A percentile compares a stretch with the other conserved stretches of the same genome.
These are phyloP conservation scores for Collybia mongolica DNA, from an alignment of 768 basidiomycete genomes.

Conservation along the genomic window DNA sequence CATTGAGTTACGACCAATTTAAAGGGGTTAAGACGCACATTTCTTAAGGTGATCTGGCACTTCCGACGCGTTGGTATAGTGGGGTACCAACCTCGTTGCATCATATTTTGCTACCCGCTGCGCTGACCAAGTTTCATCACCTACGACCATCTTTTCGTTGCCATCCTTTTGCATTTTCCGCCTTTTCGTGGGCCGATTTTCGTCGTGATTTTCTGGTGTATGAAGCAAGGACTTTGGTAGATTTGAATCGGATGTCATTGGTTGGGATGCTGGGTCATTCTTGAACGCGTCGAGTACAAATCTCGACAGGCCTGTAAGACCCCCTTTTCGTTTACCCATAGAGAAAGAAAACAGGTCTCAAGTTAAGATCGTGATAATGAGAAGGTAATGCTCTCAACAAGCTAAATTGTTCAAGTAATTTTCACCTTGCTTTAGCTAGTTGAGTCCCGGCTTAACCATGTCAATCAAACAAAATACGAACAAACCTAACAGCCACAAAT, in stretches of 20 bases:
- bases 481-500: too few species aligned
- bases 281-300: conserved; percentile 40
- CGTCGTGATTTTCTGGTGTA: background rate
- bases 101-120: conserved; percentile 50
- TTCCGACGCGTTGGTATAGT: conserved; percentile 59
- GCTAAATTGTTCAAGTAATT: too few species aligned
- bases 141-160: conserved; percentile 4
- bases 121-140: conserved; percentile 19
- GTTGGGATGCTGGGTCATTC: conserved; percentile 8
- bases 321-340: conserved; percentile 36
- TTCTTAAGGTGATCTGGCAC: conserved; percentile 81
- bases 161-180: conserved; percentile 20
- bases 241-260: background rate
- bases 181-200: conserved; percentile 32
- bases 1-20: background rate
- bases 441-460: too few species aligned
- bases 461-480: too few species aligned
- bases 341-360: background rate
- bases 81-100: conserved; percentile 70
- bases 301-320: conserved; percentile 41
- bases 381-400: too few species aligned
- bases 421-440: too few species aligned
- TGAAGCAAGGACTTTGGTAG: background rate
- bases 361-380: background rate
- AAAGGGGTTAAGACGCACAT: conserved; percentile 51